phyloP scores from a whole-genome alignment of 192 early-diverging fungal genomes.

The Pilobolus umbonatus region DNA sequence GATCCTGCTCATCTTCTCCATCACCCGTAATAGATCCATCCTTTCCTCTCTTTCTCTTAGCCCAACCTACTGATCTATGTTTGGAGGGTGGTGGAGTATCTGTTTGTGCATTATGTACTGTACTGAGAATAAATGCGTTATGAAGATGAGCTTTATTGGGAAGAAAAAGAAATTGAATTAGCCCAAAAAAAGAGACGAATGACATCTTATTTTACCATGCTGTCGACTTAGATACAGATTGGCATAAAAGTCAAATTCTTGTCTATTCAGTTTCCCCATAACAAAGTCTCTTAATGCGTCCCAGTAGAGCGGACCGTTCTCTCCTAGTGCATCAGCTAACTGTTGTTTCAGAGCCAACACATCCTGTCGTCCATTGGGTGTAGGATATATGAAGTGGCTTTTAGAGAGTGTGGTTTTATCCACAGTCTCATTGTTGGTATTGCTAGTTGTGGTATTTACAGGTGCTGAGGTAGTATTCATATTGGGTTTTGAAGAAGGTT shows the following conservation, averaged over 20 bases:
- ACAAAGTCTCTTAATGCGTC: conserved; percentile 69
- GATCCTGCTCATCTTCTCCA: conserved; percentile 36
- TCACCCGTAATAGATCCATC: conserved; percentile 33
- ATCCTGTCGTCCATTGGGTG: conserved; percentile 46
- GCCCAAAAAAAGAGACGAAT: not conserved
- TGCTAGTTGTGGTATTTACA: not conserved
- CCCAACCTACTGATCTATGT: conserved; percentile 53
- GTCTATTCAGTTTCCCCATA: conserved; percentile 67
- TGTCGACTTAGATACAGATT: conserved; percentile 56
- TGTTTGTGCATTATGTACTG: conserved; percentile 72
- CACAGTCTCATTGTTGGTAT: not conserved
- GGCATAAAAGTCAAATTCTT: conserved; percentile 78
- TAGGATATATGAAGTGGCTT: conserved; percentile 24
- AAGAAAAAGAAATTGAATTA: not conserved
- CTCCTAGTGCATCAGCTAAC: conserved; percentile 67
- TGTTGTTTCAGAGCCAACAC: conserved; percentile 60
- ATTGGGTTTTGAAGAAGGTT: too few species aligned
- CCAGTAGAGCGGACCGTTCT: conserved; percentile 74
- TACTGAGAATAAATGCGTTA: conserved; percentile 73
- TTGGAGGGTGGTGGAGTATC: conserved; percentile 59
- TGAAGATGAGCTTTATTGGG: conserved; percentile 47
- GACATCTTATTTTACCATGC: conserved; percentile 31
- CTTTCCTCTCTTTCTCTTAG: conserved; percentile 45
- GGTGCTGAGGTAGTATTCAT: too few species aligned
- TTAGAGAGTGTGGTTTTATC: not conserved